These are phyloP conservation scores for Astrephomene gubernaculifera DNA, from an alignment of 139 green algal genomes.

Conservation along the genomic window DNA sequence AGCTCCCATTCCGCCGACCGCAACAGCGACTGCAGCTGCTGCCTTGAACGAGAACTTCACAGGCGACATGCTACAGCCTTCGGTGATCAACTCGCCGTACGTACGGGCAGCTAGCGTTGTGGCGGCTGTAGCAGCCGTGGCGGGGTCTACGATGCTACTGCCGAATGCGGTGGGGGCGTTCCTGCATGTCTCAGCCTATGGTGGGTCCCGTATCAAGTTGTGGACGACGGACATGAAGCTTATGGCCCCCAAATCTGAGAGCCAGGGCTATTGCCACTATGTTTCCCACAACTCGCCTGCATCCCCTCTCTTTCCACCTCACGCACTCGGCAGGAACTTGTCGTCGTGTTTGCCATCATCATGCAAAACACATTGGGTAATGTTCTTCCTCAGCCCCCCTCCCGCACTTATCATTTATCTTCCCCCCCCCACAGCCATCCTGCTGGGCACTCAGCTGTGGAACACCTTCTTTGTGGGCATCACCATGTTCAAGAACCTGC, in stretches of 20 bases:
- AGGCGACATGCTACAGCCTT: constrained; percentile 54
- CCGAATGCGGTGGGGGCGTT: constrained; percentile 32
- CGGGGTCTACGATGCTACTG: constrained; percentile 13
- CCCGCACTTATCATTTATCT: no score
- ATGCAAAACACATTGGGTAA: no score
- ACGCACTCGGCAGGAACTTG: no score
- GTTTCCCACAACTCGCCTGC: no score
- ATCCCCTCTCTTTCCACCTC: no score
- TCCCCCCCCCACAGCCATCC: not conserved
- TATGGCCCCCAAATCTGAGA: no score
- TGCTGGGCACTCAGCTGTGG: constrained; percentile 21
- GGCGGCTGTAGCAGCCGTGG: constrained; percentile 36
- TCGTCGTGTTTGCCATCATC: no score
- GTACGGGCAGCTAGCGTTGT: constrained; percentile 33
- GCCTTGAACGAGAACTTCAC: constrained; percentile 32
- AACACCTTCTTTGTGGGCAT: constrained; percentile 64
- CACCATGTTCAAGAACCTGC: constrained; percentile 79
- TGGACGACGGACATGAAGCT: no score
- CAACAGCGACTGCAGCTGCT: not conserved
- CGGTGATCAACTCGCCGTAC: constrained; percentile 39
- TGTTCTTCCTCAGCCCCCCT: no score
- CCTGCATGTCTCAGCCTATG: constrained; percentile 43
- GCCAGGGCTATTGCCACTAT: no score
- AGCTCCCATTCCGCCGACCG: not conserved
- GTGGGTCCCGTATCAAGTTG: no score